Conservation (phyloP, 2,329 filamentous ascomycete species). For the Aspergillus vadensis region DNA sequence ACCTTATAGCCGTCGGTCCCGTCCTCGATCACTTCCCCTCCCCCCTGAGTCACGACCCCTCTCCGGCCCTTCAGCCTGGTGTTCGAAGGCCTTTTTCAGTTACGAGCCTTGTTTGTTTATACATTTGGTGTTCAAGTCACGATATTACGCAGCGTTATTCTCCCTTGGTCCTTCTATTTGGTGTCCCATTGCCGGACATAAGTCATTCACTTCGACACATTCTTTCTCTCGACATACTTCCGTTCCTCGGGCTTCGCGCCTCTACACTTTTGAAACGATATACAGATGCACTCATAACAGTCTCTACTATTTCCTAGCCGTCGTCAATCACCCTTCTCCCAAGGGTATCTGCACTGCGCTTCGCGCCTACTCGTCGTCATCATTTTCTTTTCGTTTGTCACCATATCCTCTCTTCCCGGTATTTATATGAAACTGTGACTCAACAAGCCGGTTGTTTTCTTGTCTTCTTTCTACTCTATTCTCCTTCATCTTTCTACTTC, state of each 20-base stretch:
- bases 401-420: slow-evolving; percentile 23
- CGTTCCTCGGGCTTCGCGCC: slow-evolving; percentile 21
- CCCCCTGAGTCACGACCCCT: slow-evolving; percentile 35
- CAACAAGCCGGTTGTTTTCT: slow-evolving; percentile 23
- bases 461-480: slow-evolving; percentile 18
- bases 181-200: slow-evolving; percentile 21
- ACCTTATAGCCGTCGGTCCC: slow-evolving; percentile 26
- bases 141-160: slow-evolving; percentile 45
- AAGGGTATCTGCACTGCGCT: slow-evolving; percentile 31
- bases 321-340: slow-evolving; percentile 26
- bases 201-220: slow-evolving; percentile 25
- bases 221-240: slow-evolving; percentile 24
- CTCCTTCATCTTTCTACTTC: slow-evolving; percentile 28
- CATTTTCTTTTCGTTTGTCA: slow-evolving; percentile 29
- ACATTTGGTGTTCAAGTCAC: slow-evolving; percentile 35
- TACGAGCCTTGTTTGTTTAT: slow-evolving; percentile 29
- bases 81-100: slow-evolving; percentile 36
- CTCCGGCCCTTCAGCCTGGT: slow-evolving; percentile 36
- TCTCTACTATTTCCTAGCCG: slow-evolving; percentile 39
- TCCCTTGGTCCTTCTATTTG: slow-evolving; percentile 7
- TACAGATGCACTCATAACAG: slow-evolving; percentile 46
- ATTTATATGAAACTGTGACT: slow-evolving; percentile 34
- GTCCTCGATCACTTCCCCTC: slow-evolving; percentile 17
- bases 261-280: slow-evolving; percentile 34
- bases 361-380: slow-evolving; percentile 27